These are phyloP conservation scores for Penicillium sp. DNA, from an alignment of 2,329 filamentous ascomycete genomes.

Conservation along the genomic window DNA sequence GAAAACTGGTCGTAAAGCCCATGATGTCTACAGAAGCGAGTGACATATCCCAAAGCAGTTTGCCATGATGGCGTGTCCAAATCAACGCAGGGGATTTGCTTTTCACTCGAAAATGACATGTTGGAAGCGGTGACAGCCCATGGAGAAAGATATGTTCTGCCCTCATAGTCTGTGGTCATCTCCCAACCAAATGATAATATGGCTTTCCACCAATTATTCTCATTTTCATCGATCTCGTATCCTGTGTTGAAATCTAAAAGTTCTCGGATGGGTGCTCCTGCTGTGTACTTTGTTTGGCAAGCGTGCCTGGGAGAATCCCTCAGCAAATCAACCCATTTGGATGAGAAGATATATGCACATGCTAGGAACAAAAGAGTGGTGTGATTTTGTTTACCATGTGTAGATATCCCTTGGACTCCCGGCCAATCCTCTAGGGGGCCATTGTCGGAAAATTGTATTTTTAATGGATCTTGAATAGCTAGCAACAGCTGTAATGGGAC, in stretches of 20 bases:
- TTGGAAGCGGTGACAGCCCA: background rate
- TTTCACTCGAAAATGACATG: background rate
- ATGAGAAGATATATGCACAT: conserved; percentile 25
- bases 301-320: conserved; percentile 17
- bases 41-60: background rate
- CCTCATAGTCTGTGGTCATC: background rate
- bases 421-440: background rate
- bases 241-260: too few relatives aligned
- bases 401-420: background rate
- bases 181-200: background rate
- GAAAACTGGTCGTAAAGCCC: background rate
- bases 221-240: background rate
- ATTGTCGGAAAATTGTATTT: background rate
- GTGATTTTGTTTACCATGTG: conserved; percentile 21
- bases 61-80: background rate
- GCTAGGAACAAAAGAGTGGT: conserved; percentile 20
- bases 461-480: background rate
- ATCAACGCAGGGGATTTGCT: background rate
- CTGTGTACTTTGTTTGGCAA: conserved; percentile 1
- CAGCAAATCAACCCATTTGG: conserved; percentile 22
- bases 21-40: background rate
- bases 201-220: background rate
- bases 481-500: background rate
- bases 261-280: background rate
- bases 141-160: background rate